A percentile compares a stretch with the other conserved stretches of the same genome.
These are phyloP conservation scores for Fusarium nematophilum DNA, from an alignment of 2,329 filamentous ascomycete genomes.

Conservation along the genomic window DNA sequence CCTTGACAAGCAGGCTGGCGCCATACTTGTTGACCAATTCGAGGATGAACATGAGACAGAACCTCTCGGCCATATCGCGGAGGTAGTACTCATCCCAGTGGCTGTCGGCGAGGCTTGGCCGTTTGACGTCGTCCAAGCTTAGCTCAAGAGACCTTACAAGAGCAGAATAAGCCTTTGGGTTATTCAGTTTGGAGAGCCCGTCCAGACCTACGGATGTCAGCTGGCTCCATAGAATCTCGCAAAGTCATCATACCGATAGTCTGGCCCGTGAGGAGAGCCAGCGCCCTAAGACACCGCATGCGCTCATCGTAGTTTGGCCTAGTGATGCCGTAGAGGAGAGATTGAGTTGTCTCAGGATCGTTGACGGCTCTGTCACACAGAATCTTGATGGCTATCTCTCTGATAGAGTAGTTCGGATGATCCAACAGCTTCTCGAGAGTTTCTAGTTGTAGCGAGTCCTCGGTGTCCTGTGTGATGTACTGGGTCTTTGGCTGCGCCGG, in stretches of 20 bases:
- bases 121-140: conserved; percentile 61
- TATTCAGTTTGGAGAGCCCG: conserved; percentile 61
- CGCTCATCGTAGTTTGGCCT: conserved; percentile 68
- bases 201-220: conserved; percentile 47
- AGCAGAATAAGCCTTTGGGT: conserved; percentile 63
- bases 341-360: conserved; percentile 62
- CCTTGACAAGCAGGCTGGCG: conserved; percentile 67
- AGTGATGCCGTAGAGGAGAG: conserved; percentile 69
- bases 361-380: conserved; percentile 69
- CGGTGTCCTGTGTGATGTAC: conserved; percentile 80
- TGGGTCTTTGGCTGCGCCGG: conserved; percentile 73
- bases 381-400: conserved; percentile 73
- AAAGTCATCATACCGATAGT: conserved; percentile 44
- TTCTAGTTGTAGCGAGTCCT: conserved; percentile 74
- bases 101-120: conserved; percentile 63
- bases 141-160: conserved; percentile 71
- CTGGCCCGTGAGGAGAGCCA: conserved; percentile 64
- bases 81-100: conserved; percentile 73
- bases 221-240: neutral
- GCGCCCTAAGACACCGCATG: conserved; percentile 65
- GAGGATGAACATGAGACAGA: conserved; percentile 67
- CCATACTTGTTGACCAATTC: conserved; percentile 71
- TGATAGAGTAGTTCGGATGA: conserved; percentile 78
- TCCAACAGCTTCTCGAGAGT: conserved; percentile 76
- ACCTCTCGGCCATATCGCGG: conserved; percentile 70